phyloP scores from a whole-genome alignment of 306 rosid species.

The Crataegus laevigata region DNA sequence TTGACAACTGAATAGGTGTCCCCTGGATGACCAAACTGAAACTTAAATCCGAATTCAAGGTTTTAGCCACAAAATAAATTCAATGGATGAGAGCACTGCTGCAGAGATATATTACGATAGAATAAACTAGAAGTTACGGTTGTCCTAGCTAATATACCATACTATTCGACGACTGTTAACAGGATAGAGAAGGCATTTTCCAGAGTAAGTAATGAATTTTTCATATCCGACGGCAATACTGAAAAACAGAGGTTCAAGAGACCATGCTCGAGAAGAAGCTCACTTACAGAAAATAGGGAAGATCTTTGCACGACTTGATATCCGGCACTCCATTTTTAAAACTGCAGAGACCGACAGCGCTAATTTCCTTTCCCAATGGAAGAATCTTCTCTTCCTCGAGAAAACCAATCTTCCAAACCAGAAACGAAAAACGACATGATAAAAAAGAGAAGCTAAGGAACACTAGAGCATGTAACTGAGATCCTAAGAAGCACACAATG shows the following conservation, averaged over 20 bases:
- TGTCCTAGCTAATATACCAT: not conserved
- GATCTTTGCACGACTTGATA: conserved; percentile 70
- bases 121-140: too few relatives aligned
- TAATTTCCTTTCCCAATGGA: conserved; percentile 70
- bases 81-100: too few relatives aligned
- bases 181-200: too few relatives aligned
- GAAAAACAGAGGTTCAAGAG: not conserved
- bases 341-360: conserved; percentile 71
- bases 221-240: too few relatives aligned
- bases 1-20: not conserved
- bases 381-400: conserved; percentile 92
- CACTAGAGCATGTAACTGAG: not conserved
- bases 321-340: conserved; percentile 57
- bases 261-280: not conserved
- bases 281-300: conserved; percentile 82
- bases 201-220: too few relatives aligned
- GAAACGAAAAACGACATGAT: too few relatives aligned
- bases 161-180: too few relatives aligned
- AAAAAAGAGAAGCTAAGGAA: too few relatives aligned
- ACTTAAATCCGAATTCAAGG: too few relatives aligned
- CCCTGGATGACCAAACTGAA: not conserved
- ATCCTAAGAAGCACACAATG: not conserved
- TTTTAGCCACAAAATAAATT: too few relatives aligned
- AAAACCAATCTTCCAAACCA: conserved; percentile 59
- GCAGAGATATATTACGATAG: too few relatives aligned